Conservation (phyloP, 129 eudicot genomes). For the Centella asiatica region DNA sequence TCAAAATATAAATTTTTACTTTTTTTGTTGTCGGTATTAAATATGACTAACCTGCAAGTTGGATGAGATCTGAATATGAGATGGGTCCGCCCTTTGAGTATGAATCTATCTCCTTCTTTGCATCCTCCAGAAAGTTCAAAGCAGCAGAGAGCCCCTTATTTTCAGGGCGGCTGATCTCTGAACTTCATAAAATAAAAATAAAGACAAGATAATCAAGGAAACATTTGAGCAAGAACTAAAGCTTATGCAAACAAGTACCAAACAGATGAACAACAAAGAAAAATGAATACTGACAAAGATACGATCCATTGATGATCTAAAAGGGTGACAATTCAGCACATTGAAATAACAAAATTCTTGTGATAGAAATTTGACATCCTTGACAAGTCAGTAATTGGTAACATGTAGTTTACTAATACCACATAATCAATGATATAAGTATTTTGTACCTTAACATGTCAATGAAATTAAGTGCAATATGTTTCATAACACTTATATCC, state of each 20-base stretch:
- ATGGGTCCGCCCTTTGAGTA: slow-evolving; percentile 96
- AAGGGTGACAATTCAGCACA: too few species aligned
- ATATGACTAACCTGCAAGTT: slow-evolving; percentile 52
- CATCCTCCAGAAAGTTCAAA: slow-evolving; percentile 58
- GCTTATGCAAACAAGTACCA: background rate
- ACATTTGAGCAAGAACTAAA: slow-evolving; percentile 10
- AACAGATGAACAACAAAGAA: background rate
- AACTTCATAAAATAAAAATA: slow-evolving; percentile 49
- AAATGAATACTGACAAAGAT: background rate
- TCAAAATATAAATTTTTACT: too few species aligned
- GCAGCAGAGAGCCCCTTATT: slow-evolving; percentile 85
- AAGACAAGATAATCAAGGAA: slow-evolving; percentile 15
- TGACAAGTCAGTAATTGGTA: too few species aligned
- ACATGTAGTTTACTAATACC: too few species aligned
- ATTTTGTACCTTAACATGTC: too few species aligned
- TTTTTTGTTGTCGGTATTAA: background rate
- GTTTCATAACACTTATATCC: too few species aligned
- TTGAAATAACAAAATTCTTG: too few species aligned
- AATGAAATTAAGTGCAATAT: too few species aligned
- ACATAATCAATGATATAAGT: too few species aligned
- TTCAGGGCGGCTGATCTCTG: slow-evolving; percentile 90
- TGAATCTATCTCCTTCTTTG: slow-evolving; percentile 89
- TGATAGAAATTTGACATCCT: too few species aligned
- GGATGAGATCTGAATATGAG: slow-evolving; percentile 90
- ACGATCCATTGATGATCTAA: too few species aligned